phyloP scores from a whole-genome alignment of 2,329 filamentous ascomycete species.

The Celoporthe dispersa region DNA sequence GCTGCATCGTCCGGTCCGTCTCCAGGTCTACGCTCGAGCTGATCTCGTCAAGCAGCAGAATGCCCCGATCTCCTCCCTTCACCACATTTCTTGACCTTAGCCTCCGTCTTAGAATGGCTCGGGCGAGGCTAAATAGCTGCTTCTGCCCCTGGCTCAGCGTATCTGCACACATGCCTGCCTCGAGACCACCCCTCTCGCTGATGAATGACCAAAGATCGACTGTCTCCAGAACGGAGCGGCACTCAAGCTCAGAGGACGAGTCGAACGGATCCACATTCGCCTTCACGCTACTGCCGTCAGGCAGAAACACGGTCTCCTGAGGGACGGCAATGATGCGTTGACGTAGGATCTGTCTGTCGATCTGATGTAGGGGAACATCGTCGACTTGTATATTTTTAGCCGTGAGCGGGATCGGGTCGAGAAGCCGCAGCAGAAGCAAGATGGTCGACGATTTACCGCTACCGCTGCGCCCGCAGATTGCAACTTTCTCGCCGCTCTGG shows the following conservation, averaged over 20 bases:
- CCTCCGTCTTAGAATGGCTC: conserved; percentile 15
- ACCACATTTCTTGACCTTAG: background rate
- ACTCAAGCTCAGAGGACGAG: conserved; percentile 31
- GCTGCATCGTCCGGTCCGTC: conserved; percentile 48
- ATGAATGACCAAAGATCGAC: conserved; percentile 35
- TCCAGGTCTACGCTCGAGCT: conserved; percentile 47
- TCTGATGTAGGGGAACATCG: conserved; percentile 35
- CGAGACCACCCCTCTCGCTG: conserved; percentile 34
- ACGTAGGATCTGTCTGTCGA: conserved; percentile 42
- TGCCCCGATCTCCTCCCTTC: conserved; percentile 28
- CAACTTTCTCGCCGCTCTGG: conserved; percentile 38
- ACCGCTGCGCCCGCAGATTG: conserved; percentile 40
- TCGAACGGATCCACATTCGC: conserved; percentile 41
- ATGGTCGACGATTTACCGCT: conserved; percentile 47
- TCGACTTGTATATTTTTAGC: conserved; percentile 42
- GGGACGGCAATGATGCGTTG: conserved; percentile 47
- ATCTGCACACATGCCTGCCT: conserved; percentile 43
- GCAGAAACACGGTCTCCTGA: conserved; percentile 49
- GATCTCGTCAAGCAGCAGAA: conserved; percentile 49
- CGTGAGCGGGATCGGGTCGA: conserved; percentile 38
- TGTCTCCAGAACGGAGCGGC: conserved; percentile 32
- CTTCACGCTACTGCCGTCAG: conserved; percentile 40
- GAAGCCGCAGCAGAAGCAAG: conserved; percentile 44
- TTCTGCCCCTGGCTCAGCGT: conserved; percentile 56
- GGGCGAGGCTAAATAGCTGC: conserved; percentile 36